Conservation (phyloP, 768 basidiomycete genomes). For the Psilocybe tampanensis region DNA sequence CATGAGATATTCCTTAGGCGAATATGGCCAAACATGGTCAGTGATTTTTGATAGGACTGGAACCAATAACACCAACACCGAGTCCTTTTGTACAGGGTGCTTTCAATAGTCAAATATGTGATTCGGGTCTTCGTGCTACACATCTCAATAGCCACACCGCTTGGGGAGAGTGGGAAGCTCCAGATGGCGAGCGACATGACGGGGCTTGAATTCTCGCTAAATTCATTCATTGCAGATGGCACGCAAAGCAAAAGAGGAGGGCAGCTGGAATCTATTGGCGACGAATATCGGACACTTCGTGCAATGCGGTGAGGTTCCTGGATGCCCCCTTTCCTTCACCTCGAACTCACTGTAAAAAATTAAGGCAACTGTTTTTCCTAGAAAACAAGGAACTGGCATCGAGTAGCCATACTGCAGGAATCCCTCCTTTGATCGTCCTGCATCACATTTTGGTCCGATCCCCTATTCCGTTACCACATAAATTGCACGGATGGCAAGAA, state of each 20-base stretch:
- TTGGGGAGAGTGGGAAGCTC: constrained; percentile 92
- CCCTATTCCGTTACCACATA: constrained; percentile 83
- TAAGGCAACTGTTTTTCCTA: constrained; percentile 86
- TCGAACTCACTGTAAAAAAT: background rate
- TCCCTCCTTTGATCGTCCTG: constrained; percentile 87
- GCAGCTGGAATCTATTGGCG: constrained; percentile 75
- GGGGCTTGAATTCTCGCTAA: constrained; percentile 90
- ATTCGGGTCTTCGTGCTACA: constrained; percentile 90
- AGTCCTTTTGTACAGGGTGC: constrained; percentile 44
- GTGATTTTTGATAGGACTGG: too few relatives aligned
- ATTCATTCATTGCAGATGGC: constrained; percentile 70
- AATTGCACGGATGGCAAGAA: constrained; percentile 92
- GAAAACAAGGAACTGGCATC: constrained; percentile 73
- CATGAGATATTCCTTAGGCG: constrained; percentile 69
- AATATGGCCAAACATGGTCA: constrained; percentile 75
- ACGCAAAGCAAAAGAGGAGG: constrained; percentile 60
- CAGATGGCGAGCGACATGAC: constrained; percentile 97
- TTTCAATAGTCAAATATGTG: constrained; percentile 73
- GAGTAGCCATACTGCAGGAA: constrained; percentile 66
- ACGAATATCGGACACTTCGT: constrained; percentile 84
- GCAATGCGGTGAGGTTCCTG: constrained; percentile 71
- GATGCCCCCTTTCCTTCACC: background rate
- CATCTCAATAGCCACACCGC: constrained; percentile 88
- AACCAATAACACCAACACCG: background rate
- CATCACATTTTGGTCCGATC: constrained; percentile 93